Percentiles rank a stretch among this genome's conserved stretches.
Evolutionary conservation across 331 rosid species (phyloP).

Genomic region (Pyracantha coccinea): DNA sequence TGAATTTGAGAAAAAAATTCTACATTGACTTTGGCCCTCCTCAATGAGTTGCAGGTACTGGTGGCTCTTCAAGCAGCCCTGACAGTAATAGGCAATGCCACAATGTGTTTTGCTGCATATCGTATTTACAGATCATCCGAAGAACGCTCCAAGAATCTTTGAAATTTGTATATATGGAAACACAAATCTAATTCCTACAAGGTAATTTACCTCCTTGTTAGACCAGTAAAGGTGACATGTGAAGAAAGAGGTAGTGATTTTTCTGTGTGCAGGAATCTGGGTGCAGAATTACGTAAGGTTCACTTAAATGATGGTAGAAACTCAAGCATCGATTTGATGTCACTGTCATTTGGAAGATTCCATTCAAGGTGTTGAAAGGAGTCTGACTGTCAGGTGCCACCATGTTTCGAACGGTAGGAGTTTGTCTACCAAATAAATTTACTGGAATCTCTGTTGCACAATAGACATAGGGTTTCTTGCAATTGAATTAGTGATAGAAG

Average conservation of each 20-base stretch:
- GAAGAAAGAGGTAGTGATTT: not conserved
- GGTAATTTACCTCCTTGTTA: not conserved
- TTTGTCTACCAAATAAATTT: not conserved
- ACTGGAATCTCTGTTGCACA: not conserved
- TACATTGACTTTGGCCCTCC: slow-evolving; percentile 12
- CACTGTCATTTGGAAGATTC: not conserved
- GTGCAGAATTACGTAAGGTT: not conserved
- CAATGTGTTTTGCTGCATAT: slow-evolving; percentile 90
- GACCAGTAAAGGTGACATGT: not conserved
- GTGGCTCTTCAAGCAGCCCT: slow-evolving; percentile 94
- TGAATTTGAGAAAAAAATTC: not conserved
- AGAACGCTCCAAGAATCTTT: slow-evolving; percentile 43
- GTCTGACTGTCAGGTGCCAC: not conserved
- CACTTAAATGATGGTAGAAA: not conserved
- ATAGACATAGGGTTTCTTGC: not conserved
- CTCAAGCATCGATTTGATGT: not conserved
- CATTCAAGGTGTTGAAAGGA: not conserved
- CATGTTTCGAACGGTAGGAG: not conserved
- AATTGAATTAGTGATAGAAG: not conserved
- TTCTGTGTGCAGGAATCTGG: not conserved
- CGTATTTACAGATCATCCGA: slow-evolving; percentile 69
- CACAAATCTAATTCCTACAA: slow-evolving; percentile 6
- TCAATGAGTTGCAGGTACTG: slow-evolving; percentile 59
- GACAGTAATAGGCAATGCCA: slow-evolving; percentile 75
- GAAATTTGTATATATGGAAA: slow-evolving; percentile 9